Conservation (phyloP, 768 basidiomycete species). For the Phlebiopsis flavidoalba region DNA sequence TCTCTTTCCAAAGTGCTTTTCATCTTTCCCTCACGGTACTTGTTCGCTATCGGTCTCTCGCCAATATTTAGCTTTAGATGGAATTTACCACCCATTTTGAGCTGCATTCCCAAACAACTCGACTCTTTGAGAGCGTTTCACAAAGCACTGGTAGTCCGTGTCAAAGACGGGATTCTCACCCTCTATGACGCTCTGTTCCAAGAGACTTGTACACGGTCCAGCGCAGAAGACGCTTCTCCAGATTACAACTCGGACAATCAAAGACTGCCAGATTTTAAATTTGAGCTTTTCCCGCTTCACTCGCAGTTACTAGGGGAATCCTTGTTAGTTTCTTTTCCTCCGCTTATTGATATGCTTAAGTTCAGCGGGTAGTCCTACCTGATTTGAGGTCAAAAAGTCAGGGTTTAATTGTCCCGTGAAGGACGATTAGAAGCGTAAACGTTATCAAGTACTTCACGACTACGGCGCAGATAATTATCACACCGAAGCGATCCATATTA, state of each 20-base stretch:
- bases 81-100: constrained; percentile 80
- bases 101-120: constrained; percentile 86
- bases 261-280: constrained; percentile 71
- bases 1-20: constrained; percentile 80
- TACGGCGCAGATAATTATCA: constrained; percentile 35
- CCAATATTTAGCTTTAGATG: constrained; percentile 83
- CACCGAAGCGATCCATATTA: constrained; percentile 7
- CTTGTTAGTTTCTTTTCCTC: constrained; percentile 91
- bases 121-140: constrained; percentile 75
- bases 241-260: constrained; percentile 69
- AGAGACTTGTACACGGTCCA: constrained; percentile 73
- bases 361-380: constrained; percentile 82
- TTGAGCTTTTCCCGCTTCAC: constrained; percentile 84
- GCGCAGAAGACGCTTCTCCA: constrained; percentile 70
- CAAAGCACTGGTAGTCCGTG: constrained; percentile 57
- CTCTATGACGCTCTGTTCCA: constrained; percentile 79
- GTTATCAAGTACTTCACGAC: constrained; percentile 23
- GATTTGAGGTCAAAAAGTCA: constrained; percentile 63
- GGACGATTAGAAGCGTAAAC: constrained; percentile 25
- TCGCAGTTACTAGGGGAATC: constrained; percentile 87
- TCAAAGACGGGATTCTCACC: constrained; percentile 67
- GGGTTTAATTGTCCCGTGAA: constrained; percentile 20
- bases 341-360: constrained; percentile 89
- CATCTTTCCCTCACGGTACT: constrained; percentile 81
- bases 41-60: constrained; percentile 81